Base-by-base conservation (phyloP, 176 grass and related monocot species). In the Melocanna baccifera region DNA sequence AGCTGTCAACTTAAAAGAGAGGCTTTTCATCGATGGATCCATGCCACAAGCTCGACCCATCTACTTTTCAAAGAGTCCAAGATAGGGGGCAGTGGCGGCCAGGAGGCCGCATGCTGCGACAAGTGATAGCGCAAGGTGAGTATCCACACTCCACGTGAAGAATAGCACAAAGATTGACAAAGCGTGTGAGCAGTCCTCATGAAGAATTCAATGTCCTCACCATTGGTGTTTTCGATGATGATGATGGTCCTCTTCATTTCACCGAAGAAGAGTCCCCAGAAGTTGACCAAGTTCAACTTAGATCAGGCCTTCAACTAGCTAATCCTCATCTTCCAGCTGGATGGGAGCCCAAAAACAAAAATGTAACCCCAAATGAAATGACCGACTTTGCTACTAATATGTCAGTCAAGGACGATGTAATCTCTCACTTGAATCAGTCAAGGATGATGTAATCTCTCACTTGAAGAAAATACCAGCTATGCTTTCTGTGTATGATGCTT, bases 401-500 rank as follows among this genome's bases (percentile, higher is more conserved):
- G 43, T 46, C 12, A 46, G 43, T 13, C 37, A 39, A 39, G 37
- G 6, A 39, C 7, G 37, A 39, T 39, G 37, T 39, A 39, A 39
- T 39, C 6, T 39, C 6, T 7, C 6, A 39, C 6, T 39, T 39
- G 36, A 58, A 71, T 46, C 12, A 46, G 43, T 13, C 37, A 39
- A 39, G 37, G 6, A 39, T 39, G 37, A 39, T 39, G 37, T 39
- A 39, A 39, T 39, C 6, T 39, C 6, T 7, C 6, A 39, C 6
- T 39, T 39, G 36, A 58, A 71, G 67, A 58, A 81, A 70, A 70
- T 81, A 43, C 63, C 47, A 26, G 63, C 78, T 2, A 81, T 81
- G 63, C 30, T 81, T 40, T 81, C 13, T 13, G 30, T 69, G 78
- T 55, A 81, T 69, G 47, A 80, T 53, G 48, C 64, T 25, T 6